These are phyloP conservation scores for Dryas integrifolia DNA, from an alignment of 331 rosid species.

Conservation along the genomic window DNA sequence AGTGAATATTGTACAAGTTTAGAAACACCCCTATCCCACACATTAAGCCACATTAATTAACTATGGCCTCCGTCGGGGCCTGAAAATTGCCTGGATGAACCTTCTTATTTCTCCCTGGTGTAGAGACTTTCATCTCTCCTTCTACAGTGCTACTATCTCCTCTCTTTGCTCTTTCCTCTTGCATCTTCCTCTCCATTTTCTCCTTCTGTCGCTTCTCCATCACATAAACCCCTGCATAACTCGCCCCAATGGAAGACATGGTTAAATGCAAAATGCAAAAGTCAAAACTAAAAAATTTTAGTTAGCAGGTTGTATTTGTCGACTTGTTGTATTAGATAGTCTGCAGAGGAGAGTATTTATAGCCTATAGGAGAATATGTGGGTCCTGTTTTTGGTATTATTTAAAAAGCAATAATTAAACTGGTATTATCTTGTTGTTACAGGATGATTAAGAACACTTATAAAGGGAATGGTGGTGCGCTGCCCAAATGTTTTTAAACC, in stretches of 20 bases:
- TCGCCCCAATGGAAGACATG: conserved; percentile 36
- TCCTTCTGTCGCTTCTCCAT: conserved; percentile 34
- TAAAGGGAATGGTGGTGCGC: conserved; percentile 21
- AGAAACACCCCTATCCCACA: neutral
- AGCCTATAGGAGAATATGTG: conserved; percentile 2
- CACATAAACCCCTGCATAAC: conserved; percentile 32
- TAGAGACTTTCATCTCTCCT: neutral
- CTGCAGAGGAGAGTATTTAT: conserved; percentile 21
- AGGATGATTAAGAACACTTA: conserved; percentile 23
- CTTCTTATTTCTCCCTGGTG: conserved; percentile 18
- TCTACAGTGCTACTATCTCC: neutral
- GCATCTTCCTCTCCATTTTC: conserved; percentile 27
- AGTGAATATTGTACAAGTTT: neutral
- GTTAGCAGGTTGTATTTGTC: neutral
- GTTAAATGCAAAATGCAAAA: neutral
- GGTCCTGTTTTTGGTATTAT: conserved; percentile 9
- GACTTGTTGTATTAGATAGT: conserved; percentile 7
- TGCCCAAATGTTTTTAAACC: conserved; percentile 18
- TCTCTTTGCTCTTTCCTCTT: conserved; percentile 15
- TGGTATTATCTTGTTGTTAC: conserved; percentile 21
- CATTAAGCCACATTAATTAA: neutral
- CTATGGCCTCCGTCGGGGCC: neutral
- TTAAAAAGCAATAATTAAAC: conserved; percentile 8
- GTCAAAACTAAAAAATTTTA: too few species aligned
- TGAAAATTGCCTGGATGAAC: conserved; percentile 20